phyloP scores from a whole-genome alignment of 176 grass and related monocot species.

The Oryza glumipatula region DNA sequence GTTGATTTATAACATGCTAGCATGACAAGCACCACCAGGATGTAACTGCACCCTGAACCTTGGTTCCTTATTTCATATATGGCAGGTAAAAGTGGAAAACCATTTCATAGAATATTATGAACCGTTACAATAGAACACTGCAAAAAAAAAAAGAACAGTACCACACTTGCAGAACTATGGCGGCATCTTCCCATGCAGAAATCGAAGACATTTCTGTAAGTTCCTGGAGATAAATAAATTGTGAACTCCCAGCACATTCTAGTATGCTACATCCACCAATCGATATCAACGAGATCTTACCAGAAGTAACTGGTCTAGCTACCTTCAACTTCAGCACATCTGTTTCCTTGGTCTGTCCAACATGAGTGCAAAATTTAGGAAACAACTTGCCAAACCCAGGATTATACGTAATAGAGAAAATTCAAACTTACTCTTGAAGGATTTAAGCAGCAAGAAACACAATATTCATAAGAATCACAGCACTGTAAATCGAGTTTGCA shows the following conservation, averaged over 20 bases:
- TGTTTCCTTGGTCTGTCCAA: constrained; percentile 63
- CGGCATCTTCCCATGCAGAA: constrained; percentile 90
- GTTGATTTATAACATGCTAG: background rate
- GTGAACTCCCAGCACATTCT: constrained; percentile 26
- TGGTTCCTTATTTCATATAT: constrained; percentile 5
- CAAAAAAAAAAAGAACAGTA: constrained; percentile 33
- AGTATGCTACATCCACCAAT: constrained; percentile 10
- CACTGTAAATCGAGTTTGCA: constrained; percentile 75
- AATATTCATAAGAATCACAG: constrained; percentile 95
- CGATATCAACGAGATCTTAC: constrained; percentile 48
- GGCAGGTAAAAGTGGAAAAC: constrained; percentile 2
- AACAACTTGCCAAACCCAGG: constrained; percentile 15
- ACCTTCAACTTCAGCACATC: constrained; percentile 72
- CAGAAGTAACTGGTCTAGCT: constrained; percentile 81
- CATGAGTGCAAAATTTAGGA: constrained; percentile 6
- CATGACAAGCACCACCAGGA: background rate
- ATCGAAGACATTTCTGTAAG: constrained; percentile 71
- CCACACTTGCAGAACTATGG: constrained; percentile 92
- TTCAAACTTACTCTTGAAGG: constrained; percentile 64
- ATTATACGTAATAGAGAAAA: constrained; percentile 14
- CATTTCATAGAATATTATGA: background rate
- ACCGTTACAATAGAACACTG: background rate
- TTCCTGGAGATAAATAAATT: constrained; percentile 54
- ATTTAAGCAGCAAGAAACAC: constrained; percentile 94
- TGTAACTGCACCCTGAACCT: background rate